Percentiles rank a stretch among this genome's conserved stretches.
Conservation (phyloP, 1,284 basidiomycete genomes). For the Ceratobasidium sp. region DNA sequence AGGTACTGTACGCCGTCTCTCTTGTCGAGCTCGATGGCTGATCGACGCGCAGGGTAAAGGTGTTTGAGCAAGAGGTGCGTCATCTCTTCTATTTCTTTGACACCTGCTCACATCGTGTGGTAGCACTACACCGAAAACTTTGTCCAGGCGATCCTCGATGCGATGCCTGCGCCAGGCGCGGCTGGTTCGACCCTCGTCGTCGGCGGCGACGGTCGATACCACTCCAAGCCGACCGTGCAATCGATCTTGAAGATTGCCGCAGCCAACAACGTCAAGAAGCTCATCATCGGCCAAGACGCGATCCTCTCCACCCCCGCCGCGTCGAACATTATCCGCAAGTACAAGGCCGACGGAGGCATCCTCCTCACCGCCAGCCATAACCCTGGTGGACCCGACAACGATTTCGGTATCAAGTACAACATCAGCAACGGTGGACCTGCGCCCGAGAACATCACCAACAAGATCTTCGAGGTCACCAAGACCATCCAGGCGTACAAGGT, state of each 20-base stretch:
- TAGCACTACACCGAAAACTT: constrained; percentile 99
- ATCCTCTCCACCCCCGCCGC: constrained; percentile 98
- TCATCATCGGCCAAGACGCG: constrained; percentile 87
- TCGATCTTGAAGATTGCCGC: constrained; percentile 91
- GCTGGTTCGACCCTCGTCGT: constrained; percentile 84
- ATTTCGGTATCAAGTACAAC: constrained; percentile 99
- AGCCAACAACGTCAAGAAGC: constrained; percentile 87
- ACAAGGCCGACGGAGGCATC: constrained; percentile 97
- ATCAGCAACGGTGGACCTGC: constrained; percentile 96
- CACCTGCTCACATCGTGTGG: neutral
- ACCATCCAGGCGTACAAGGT: constrained; percentile 85
- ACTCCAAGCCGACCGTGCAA: constrained; percentile 88
- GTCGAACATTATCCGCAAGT: constrained; percentile 93
- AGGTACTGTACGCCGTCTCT: constrained; percentile 60
- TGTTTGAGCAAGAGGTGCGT: constrained; percentile 88
- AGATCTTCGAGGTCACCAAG: constrained; percentile 92
- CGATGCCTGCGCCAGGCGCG: constrained; percentile 79
- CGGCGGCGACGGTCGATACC: constrained; percentile 97
- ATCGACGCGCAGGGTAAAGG: constrained; percentile 72
- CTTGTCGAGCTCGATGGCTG: constrained; percentile 39
- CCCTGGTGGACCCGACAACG: constrained; percentile 95
- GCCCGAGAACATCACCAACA: constrained; percentile 92
- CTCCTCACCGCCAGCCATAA: constrained; percentile 98
- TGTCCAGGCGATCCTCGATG: constrained; percentile 91
- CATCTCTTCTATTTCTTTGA: constrained; percentile 19